Conservation (phyloP, 208 protist genomes). For the Leishmania gerbilli region DNA sequence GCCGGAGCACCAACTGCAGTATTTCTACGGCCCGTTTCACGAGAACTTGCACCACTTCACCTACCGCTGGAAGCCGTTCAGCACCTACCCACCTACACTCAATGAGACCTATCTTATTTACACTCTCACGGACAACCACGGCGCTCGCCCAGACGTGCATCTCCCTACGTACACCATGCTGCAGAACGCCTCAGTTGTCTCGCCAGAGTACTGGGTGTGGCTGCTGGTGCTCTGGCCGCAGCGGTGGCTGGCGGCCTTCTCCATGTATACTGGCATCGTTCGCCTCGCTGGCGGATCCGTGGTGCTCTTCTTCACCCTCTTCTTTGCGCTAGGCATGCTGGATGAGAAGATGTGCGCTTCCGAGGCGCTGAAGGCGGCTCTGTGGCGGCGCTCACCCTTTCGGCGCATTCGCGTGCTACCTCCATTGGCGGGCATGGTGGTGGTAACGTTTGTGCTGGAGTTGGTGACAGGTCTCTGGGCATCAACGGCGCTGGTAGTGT, state of each 20-base stretch:
- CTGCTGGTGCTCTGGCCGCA: slow-evolving; percentile 48
- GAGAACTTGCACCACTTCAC: slow-evolving; percentile 35
- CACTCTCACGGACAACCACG: slow-evolving; percentile 36
- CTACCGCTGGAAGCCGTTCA: slow-evolving; percentile 75
- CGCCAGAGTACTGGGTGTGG: slow-evolving; percentile 32
- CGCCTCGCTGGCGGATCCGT: slow-evolving; percentile 43
- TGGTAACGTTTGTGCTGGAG: slow-evolving; percentile 45
- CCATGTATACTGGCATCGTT: slow-evolving; percentile 54
- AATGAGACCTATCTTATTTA: slow-evolving; percentile 74
- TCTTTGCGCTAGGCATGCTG: slow-evolving; percentile 34
- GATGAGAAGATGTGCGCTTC: slow-evolving; percentile 26
- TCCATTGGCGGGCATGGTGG: slow-evolving; percentile 28
- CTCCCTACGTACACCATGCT: slow-evolving; percentile 40
- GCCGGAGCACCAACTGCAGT: slow-evolving; percentile 72
- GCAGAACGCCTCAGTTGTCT: slow-evolving; percentile 14
- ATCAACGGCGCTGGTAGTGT: slow-evolving; percentile 41
- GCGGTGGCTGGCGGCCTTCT: slow-evolving; percentile 63
- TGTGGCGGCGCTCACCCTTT: slow-evolving; percentile 21
- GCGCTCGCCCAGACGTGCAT: slow-evolving; percentile 30
- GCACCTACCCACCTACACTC: slow-evolving; percentile 42
- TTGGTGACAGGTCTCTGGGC: slow-evolving; percentile 34
- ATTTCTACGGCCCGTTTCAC: slow-evolving; percentile 69
- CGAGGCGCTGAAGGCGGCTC: slow-evolving; percentile 6
- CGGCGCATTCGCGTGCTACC: slow-evolving; percentile 23
- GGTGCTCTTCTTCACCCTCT: slow-evolving; percentile 47